A percentile compares a stretch with the other conserved stretches of the same genome.
These are phyloP conservation scores for Exophiala mesophila DNA, from an alignment of 2,329 filamentous ascomycete species.

Conservation along the genomic window DNA sequence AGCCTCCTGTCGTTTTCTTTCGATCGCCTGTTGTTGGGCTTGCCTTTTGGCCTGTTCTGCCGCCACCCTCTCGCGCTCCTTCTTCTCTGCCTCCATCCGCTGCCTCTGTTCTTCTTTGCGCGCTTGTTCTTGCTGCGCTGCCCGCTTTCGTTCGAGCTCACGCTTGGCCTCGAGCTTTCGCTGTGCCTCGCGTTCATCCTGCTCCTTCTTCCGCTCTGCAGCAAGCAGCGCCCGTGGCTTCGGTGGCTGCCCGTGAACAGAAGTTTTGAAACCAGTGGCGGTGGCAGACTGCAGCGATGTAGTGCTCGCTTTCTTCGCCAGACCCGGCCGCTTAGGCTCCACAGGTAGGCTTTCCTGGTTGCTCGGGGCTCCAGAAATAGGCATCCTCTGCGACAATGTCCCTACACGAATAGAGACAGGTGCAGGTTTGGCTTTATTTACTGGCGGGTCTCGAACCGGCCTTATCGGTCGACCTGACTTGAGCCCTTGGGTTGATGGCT, in stretches of 20 bases:
- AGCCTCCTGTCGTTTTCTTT: conserved; percentile 46
- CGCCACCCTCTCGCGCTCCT: conserved; percentile 42
- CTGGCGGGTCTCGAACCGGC: conserved; percentile 37
- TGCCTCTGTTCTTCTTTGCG: conserved; percentile 60
- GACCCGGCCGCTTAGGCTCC: conserved; percentile 41
- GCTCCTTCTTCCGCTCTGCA: conserved; percentile 74
- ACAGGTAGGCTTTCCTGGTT: conserved; percentile 55
- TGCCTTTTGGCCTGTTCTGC: conserved; percentile 61
- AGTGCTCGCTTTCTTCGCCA: conserved; percentile 64
- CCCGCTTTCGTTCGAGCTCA: conserved; percentile 72
- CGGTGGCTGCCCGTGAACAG: conserved; percentile 56
- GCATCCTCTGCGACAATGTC: conserved; percentile 44
- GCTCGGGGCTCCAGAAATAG: conserved; percentile 50
- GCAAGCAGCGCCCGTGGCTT: conserved; percentile 68
- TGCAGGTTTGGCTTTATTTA: conserved; percentile 39
- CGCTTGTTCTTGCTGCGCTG: conserved; percentile 56
- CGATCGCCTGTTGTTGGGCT: conserved; percentile 54
- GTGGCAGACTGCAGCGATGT: conserved; percentile 35
- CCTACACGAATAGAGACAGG: conserved; percentile 47
- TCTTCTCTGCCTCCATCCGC: conserved; percentile 50
- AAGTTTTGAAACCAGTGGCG: conserved; percentile 59
- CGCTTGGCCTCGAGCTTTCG: conserved; percentile 76
- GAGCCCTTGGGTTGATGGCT: conserved; percentile 30
- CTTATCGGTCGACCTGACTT: conserved; percentile 40
- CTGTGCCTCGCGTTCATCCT: conserved; percentile 73